phyloP scores from a whole-genome alignment of 495 filamentous ascomycete genomes.

The Hapsidospora chrysogenum region DNA sequence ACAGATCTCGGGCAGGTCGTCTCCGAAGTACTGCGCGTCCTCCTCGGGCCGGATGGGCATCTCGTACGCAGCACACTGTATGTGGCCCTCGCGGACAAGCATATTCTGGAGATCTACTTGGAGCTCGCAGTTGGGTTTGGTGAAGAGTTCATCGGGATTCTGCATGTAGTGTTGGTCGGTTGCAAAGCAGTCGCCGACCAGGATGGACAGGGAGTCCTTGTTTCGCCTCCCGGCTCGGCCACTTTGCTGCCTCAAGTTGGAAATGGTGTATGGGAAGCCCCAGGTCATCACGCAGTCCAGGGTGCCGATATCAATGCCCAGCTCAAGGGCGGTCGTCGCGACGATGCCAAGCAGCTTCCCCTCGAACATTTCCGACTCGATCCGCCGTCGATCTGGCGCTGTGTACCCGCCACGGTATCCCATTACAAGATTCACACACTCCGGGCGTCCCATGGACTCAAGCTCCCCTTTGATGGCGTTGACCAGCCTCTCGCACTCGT shows the following conservation, averaged over 20 bases:
- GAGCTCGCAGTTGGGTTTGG: constrained; percentile 71
- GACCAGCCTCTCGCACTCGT: constrained; percentile 74
- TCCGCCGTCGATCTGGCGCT: constrained; percentile 74
- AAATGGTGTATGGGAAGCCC: constrained; percentile 89
- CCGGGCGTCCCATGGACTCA: constrained; percentile 47
- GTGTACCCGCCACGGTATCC: constrained; percentile 94
- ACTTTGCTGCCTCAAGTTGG: constrained; percentile 88
- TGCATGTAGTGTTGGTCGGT: constrained; percentile 95
- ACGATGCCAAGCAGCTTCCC: constrained; percentile 87
- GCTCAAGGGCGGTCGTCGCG: constrained; percentile 80
- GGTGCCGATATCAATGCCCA: constrained; percentile 91
- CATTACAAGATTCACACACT: constrained; percentile 71
- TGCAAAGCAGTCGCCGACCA: constrained; percentile 83
- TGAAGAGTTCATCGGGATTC: constrained; percentile 94
- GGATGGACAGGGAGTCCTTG: constrained; percentile 80
- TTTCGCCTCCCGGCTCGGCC: constrained; percentile 85
- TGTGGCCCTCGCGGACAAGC: constrained; percentile 79
- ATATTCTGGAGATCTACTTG: constrained; percentile 85
- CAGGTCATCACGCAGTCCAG: constrained; percentile 88
- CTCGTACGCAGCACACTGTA: constrained; percentile 92
- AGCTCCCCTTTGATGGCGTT: constrained; percentile 70
- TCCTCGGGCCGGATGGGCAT: constrained; percentile 71
- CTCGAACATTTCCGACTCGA: constrained; percentile 95
- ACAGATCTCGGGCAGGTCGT: constrained; percentile 55
- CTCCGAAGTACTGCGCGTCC: constrained; percentile 67